Base-by-base conservation (phyloP, 371 early-diverging fungal species). In the Mycotypha africana region DNA sequence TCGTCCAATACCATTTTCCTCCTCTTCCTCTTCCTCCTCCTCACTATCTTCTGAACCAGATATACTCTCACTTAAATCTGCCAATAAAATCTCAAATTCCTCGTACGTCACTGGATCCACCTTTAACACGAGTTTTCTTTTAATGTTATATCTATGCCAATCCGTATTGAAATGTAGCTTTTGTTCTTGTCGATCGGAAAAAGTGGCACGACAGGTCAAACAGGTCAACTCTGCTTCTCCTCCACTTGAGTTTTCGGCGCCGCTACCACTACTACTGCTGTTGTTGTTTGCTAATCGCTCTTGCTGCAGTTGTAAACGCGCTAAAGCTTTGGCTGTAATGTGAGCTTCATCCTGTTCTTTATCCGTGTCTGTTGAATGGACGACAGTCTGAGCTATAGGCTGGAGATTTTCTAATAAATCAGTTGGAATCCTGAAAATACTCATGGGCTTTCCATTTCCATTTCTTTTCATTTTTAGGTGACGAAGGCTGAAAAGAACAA, bases 101-200 rank as follows among this genome's bases (percentile, higher is more conserved):
- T 86, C 83, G 15, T 82, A 80, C 1, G 83, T 56, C 5, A 98
- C 85, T 15, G 97, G 92, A 0, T 90, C 82, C 9, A 90, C 67
- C 11, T 88, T 39, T 1, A 65, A 45, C 33, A 67, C 93, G 16
- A 94, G 84, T 56, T 91, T 93, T 45, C 95, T 80, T 70, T 97
- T 96, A 23, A 97, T 76, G 65, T 98, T 98, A 76, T 97, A 98
- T 25, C 96, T 70, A 63, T 97, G 99, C 97, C 97, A 98, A 70
- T 98, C 97, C 10, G 88, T 84, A 9, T 84, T 81, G 67, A 93
- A 92, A 62, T 98, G 99, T 14, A 71, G 70, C 32, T 97, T 70
- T 66, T 96, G 97, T 38, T 81, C 70, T 30, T 91, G 89, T 8
- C 93, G 85, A 15, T 64, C 59, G 45, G 76, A 64, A 67, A 98